Conservation (phyloP, 1,139 yeast species). For the Pichia sp. region DNA sequence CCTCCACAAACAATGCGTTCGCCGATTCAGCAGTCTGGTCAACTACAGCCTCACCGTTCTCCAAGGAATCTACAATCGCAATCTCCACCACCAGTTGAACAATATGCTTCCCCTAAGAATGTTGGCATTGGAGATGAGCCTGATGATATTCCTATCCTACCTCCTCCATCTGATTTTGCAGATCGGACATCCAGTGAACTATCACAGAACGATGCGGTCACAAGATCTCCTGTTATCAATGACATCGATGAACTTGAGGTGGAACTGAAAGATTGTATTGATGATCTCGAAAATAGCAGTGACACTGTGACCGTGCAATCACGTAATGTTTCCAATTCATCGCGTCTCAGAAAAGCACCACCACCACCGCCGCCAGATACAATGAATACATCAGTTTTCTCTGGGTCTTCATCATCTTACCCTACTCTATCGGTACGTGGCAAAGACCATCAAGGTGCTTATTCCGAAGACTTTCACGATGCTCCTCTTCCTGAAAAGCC, state of each 20-base stretch:
- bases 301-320: neutral
- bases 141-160: neutral
- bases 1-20: neutral
- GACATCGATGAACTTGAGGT: conserved; percentile 27
- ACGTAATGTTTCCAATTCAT: neutral
- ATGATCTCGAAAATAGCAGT: conserved; percentile 9
- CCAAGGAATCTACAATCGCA: neutral
- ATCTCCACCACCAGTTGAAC: neutral
- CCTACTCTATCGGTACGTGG: neutral
- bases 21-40: neutral
- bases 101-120: neutral
- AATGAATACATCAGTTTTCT: neutral
- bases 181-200: neutral
- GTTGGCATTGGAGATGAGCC: neutral
- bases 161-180: conserved; percentile 5
- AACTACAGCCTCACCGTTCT: too few relatives aligned
- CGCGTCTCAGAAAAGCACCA: conserved; percentile 1
- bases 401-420: neutral
- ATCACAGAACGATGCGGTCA: neutral
- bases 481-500: neutral
- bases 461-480: neutral
- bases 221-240: conserved; percentile 1
- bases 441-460: neutral
- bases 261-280: conserved; percentile 26
- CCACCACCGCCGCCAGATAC: neutral